These are phyloP conservation scores for Meredithiella fracta DNA, from an alignment of 2,329 filamentous ascomycete genomes.

Conservation along the genomic window DNA sequence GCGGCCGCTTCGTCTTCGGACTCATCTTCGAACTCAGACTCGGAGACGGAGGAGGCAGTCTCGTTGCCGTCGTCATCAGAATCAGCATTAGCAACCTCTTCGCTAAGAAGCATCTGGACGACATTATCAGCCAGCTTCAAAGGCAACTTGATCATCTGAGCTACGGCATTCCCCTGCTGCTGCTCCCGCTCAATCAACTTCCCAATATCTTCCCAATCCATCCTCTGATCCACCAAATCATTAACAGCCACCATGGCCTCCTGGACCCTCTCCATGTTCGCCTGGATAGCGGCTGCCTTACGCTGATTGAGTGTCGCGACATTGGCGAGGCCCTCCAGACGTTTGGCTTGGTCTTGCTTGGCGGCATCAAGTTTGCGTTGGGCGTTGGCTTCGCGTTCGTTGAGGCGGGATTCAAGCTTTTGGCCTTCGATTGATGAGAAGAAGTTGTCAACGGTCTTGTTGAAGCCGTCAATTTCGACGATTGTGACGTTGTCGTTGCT, in stretches of 20 bases:
- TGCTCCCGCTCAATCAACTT: constrained; percentile 80
- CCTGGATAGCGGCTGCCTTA: constrained; percentile 80
- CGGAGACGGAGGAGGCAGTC: constrained; percentile 44
- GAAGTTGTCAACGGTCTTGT: constrained; percentile 88
- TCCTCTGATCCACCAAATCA: constrained; percentile 76
- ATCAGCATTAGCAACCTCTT: constrained; percentile 49
- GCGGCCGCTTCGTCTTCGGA: constrained; percentile 10
- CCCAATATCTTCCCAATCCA: constrained; percentile 93
- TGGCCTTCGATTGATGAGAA: constrained; percentile 94
- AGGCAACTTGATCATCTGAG: constrained; percentile 70
- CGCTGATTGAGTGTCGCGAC: constrained; percentile 68
- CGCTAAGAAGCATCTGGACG: constrained; percentile 62
- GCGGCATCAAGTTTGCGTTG: constrained; percentile 76
- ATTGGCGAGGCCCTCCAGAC: constrained; percentile 68
- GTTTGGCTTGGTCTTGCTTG: constrained; percentile 63
- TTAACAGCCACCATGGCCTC: constrained; percentile 89
- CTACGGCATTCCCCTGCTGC: constrained; percentile 64
- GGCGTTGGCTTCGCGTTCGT: constrained; percentile 66
- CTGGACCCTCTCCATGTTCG: constrained; percentile 78
- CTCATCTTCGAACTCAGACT: constrained; percentile 28
- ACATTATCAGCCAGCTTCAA: constrained; percentile 82
- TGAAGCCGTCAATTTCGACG: constrained; percentile 69
- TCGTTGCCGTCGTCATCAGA: constrained; percentile 41
- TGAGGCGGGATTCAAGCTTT: constrained; percentile 67
- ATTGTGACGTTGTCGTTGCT: constrained; percentile 48